phyloP scores from a whole-genome alignment of 768 basidiomycete species.

The Leccinum aurantiacum region DNA sequence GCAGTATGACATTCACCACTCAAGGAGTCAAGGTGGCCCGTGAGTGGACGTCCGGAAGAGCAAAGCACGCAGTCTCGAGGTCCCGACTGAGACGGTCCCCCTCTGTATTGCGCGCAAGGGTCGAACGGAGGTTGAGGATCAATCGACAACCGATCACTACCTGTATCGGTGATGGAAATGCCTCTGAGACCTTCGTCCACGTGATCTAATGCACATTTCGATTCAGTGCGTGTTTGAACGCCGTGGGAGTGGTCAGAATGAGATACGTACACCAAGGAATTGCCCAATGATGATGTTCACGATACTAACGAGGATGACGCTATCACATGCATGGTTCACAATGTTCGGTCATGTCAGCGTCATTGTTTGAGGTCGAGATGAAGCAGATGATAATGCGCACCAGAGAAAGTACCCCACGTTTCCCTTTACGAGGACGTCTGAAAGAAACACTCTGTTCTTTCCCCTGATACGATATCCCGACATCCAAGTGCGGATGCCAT shows the following conservation, averaged over 20 bases:
- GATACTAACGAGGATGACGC: neutral
- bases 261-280: conserved; percentile 5
- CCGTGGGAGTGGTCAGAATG: neutral
- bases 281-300: neutral
- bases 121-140: neutral
- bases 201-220: neutral
- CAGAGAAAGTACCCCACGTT: conserved; percentile 3
- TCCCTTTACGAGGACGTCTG: neutral
- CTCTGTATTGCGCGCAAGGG: neutral
- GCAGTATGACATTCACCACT: no score
- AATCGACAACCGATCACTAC: neutral
- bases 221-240: neutral
- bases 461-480: neutral
- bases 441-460: neutral
- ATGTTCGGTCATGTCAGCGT: neutral
- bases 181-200: conserved; percentile 8
- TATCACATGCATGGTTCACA: neutral
- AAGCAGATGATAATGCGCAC: neutral
- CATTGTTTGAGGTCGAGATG: neutral
- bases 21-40: no score
- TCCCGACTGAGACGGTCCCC: neutral
- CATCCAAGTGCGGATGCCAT: neutral
- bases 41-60: neutral
- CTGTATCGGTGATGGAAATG: conserved; percentile 3
- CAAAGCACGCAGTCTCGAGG: neutral